These are phyloP conservation scores for Lachnellula arida DNA, from an alignment of 2,329 filamentous ascomycete species.

Conservation along the genomic window DNA sequence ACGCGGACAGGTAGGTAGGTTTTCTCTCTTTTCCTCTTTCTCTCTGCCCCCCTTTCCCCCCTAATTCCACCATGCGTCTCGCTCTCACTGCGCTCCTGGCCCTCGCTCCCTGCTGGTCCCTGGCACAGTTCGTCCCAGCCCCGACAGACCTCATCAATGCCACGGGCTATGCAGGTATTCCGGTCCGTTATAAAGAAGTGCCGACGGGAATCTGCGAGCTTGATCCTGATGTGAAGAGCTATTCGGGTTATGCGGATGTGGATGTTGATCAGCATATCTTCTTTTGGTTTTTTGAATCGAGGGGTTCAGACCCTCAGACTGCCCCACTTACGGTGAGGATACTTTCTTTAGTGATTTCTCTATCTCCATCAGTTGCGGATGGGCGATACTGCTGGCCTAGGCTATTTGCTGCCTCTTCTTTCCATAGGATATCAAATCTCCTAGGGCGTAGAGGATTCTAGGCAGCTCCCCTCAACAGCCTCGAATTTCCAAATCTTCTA, in stretches of 20 bases:
- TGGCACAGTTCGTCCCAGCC: constrained; percentile 34
- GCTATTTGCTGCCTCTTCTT: background rate
- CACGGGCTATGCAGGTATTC: constrained; percentile 36
- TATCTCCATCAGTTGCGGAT: too few relatives aligned
- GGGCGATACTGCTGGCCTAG: too few relatives aligned
- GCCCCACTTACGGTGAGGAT: constrained; percentile 42
- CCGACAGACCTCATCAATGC: constrained; percentile 35
- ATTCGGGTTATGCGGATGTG: constrained; percentile 41
- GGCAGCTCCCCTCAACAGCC: too few relatives aligned
- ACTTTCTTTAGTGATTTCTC: background rate
- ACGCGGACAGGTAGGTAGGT: background rate
- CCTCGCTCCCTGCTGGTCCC: background rate
- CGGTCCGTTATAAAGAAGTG: constrained; percentile 45
- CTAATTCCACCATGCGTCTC: background rate
- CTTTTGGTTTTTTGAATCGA: constrained; percentile 41
- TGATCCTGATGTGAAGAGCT: constrained; percentile 39
- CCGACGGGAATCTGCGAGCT: constrained; percentile 43
- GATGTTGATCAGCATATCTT: constrained; percentile 38
- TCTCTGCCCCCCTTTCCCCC: background rate
- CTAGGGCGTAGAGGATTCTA: background rate
- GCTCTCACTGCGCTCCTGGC: background rate
- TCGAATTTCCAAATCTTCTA: too few relatives aligned
- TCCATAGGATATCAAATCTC: background rate
- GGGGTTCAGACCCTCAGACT: constrained; percentile 42
- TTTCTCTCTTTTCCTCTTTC: background rate